Conservation (phyloP, 1,284 basidiomycete species). For the Leccinum pachyderme region DNA sequence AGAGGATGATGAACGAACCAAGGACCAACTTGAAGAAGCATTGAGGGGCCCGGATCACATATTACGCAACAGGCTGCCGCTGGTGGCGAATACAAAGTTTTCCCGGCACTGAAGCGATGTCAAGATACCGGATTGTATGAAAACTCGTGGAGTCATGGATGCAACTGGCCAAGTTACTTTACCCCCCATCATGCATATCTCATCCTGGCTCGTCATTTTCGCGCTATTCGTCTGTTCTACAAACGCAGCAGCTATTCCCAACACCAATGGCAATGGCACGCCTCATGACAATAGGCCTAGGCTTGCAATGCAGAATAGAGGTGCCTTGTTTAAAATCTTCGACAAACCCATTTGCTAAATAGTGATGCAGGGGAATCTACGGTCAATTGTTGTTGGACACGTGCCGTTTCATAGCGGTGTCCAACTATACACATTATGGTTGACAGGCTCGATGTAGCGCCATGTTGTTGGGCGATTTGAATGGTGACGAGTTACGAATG, state of each 20-base stretch:
- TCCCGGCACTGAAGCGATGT: background rate
- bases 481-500: too few species aligned
- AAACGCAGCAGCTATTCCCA: background rate
- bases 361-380: background rate
- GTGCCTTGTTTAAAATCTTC: background rate
- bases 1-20: background rate
- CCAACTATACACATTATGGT: background rate
- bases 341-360: background rate
- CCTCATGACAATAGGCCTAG: background rate
- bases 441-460: background rate
- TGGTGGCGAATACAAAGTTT: too few species aligned
- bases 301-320: background rate
- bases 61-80: background rate
- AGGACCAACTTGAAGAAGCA: background rate
- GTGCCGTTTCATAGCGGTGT: background rate
- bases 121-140: background rate
- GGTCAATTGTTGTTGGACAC: background rate
- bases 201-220: background rate
- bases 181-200: background rate
- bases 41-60: background rate
- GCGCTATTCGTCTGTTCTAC: background rate
- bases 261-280: background rate
- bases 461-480: too few species aligned
- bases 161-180: background rate
- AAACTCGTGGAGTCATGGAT: background rate